A percentile compares a stretch with the other conserved stretches of the same genome.
Evolutionary conservation across 2,329 filamentous ascomycete species (phyloP).

Genomic region (Knufia fluminis): DNA sequence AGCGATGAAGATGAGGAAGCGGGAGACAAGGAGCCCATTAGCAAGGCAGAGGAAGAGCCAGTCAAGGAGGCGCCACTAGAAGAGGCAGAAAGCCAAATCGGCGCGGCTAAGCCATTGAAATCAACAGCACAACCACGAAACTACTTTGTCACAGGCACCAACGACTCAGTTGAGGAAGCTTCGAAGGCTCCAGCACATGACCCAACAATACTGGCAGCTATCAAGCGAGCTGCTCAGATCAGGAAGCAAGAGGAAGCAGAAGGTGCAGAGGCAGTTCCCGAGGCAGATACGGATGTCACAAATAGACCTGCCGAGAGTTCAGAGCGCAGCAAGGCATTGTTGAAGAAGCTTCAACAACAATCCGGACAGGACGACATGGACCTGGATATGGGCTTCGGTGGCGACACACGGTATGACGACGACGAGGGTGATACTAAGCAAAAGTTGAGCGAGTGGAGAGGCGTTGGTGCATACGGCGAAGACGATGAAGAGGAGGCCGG

Average conservation of each 20-base stretch:
- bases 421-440: conserved; percentile 61
- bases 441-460: conserved; percentile 28
- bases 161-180: conserved; percentile 44
- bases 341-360: conserved; percentile 49
- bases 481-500: conserved; percentile 53
- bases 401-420: conserved; percentile 75
- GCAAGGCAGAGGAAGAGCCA: conserved; percentile 15
- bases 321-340: conserved; percentile 63
- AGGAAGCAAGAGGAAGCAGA: conserved; percentile 33
- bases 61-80: too few species aligned
- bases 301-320: conserved; percentile 45
- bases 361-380: conserved; percentile 76
- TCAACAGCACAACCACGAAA: conserved; percentile 34
- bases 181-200: conserved; percentile 49
- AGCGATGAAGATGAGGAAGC: conserved; percentile 32
- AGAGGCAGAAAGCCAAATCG: too few species aligned
- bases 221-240: conserved; percentile 72
- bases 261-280: conserved; percentile 19
- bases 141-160: conserved; percentile 34
- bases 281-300: conserved; percentile 23
- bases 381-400: conserved; percentile 81
- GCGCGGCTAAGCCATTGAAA: conserved; percentile 10
- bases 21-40: too few species aligned
- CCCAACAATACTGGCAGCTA: conserved; percentile 68
- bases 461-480: conserved; percentile 39